phyloP scores from a whole-genome alignment of 805 yeast species.

The Zygoascus bituminiphila region DNA sequence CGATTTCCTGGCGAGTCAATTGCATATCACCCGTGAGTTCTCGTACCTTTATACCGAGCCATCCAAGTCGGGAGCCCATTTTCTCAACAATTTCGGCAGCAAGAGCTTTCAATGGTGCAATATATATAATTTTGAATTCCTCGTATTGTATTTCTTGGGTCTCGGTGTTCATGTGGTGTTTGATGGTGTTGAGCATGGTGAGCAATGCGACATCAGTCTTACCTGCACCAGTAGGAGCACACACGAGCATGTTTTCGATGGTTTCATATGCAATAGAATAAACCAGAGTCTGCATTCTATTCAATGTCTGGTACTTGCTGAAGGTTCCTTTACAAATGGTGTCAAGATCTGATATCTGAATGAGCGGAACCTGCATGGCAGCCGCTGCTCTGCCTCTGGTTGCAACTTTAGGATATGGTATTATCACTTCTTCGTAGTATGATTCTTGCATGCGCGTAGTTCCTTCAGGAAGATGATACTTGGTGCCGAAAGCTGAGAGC shows the following conservation, averaged over 20 bases:
- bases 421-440: conserved; percentile 68
- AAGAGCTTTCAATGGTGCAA: conserved; percentile 87
- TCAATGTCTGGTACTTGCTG: conserved; percentile 64
- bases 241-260: conserved; percentile 88
- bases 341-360: conserved; percentile 60
- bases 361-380: conserved; percentile 34
- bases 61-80: conserved; percentile 61
- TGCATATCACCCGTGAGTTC: conserved; percentile 97
- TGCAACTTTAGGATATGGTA: conserved; percentile 59
- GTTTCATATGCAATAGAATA: conserved; percentile 89
- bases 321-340: conserved; percentile 77
- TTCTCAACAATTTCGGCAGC: conserved; percentile 97
- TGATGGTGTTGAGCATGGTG: conserved; percentile 69
- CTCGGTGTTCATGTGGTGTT: conserved; percentile 50
- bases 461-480: conserved; percentile 72
- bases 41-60: conserved; percentile 80
- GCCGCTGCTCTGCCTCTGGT: neutral
- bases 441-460: conserved; percentile 42
- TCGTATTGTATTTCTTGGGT: conserved; percentile 52
- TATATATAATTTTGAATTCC: conserved; percentile 84
- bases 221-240: conserved; percentile 99
- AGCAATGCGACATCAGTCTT: conserved; percentile 88
- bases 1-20: conserved; percentile 67
- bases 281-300: conserved; percentile 84
- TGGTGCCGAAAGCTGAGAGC: conserved; percentile 73